Conservation (phyloP, 768 basidiomycete species). For the Daedaleopsis nitida region DNA sequence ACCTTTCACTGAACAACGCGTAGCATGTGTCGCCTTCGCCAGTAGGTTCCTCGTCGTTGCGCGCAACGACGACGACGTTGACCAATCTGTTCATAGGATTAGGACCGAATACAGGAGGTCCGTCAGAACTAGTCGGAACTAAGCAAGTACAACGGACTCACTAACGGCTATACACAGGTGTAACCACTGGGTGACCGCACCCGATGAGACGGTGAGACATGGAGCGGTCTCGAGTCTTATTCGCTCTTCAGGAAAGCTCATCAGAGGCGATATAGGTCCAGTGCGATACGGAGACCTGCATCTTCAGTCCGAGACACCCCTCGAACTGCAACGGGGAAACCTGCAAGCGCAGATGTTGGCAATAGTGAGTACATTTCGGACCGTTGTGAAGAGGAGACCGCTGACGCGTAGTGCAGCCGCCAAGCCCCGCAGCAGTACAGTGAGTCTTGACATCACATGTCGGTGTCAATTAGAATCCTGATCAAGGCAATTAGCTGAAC, state of each 20-base stretch:
- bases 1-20: neutral
- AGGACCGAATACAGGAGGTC: conserved; percentile 43
- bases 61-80: neutral
- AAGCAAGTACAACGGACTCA: neutral
- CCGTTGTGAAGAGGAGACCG: too few species aligned
- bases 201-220: conserved; percentile 31
- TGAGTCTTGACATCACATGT: conserved; percentile 21
- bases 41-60: conserved; percentile 39
- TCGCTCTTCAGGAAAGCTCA: neutral
- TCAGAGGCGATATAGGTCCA: conserved; percentile 37
- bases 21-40: conserved; percentile 57
- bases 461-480: too few species aligned
- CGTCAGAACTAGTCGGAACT: neutral
- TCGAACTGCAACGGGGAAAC: conserved; percentile 39
- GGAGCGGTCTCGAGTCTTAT: neutral
- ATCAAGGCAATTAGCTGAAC: conserved; percentile 43
- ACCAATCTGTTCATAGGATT: conserved; percentile 34
- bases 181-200: conserved; percentile 46
- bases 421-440: conserved; percentile 57
- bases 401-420: conserved; percentile 24
- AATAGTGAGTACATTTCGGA: conserved; percentile 42
- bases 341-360: conserved; percentile 50
- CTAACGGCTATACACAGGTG: conserved; percentile 34
- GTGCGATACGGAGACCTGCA: conserved; percentile 50
- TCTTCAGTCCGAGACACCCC: conserved; percentile 57